Percentiles rank a stretch among this genome's conserved stretches.
Conservation (phyloP, 176 grass and related monocot genomes). For the Juncus effusus region DNA sequence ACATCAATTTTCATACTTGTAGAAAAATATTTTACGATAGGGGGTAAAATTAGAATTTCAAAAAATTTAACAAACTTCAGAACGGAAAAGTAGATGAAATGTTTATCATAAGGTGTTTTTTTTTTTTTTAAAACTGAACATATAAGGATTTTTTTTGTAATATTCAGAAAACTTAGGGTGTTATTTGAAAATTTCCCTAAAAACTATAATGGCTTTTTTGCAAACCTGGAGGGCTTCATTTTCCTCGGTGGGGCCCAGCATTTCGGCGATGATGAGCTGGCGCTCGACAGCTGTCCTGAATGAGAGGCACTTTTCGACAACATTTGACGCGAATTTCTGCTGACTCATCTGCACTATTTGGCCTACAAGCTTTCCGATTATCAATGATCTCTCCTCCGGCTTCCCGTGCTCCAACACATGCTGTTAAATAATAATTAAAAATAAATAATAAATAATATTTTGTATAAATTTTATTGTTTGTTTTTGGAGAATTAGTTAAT, state of each 20-base stretch:
- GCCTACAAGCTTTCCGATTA: conserved; percentile 36
- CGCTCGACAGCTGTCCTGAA: conserved; percentile 33
- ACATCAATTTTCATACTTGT: no score
- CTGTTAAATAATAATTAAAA: conserved; percentile 24
- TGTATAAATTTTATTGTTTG: no score
- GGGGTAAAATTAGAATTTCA: no score
- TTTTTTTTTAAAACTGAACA: no score
- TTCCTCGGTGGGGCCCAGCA: conserved; percentile 53
- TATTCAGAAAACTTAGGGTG: background rate
- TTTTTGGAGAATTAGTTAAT: conserved; percentile 9
- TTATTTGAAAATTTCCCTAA: conserved; percentile 1
- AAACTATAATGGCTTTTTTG: background rate
- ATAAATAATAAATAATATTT: no score
- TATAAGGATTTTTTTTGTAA: no score
- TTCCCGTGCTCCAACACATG: conserved; percentile 43
- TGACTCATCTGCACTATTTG: conserved; percentile 52
- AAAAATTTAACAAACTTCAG: no score
- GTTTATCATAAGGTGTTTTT: no score
- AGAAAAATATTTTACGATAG: no score
- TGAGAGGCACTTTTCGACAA: conserved; percentile 34
- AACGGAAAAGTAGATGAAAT: no score
- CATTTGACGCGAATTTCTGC: conserved; percentile 50
- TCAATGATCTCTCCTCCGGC: conserved; percentile 32
- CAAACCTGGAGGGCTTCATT: conserved; percentile 46
- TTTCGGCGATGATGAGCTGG: conserved; percentile 42